Percentiles rank a stretch among this genome's conserved stretches.
Conservation (phyloP, 768 basidiomycete genomes). For the Tephrocybe rancida region DNA sequence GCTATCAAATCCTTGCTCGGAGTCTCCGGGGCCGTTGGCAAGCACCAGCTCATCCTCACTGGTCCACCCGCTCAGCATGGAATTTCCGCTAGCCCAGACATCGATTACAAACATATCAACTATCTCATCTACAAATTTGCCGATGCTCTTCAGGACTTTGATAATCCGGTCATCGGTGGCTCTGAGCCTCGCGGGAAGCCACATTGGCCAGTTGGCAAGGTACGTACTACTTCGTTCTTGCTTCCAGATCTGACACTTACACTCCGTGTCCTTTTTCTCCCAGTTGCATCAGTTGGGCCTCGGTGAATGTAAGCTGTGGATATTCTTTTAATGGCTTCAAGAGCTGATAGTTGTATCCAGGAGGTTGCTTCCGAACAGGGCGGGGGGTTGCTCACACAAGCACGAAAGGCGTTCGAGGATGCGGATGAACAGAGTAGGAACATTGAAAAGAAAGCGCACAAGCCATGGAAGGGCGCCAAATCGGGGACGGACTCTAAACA, state of each 20-base stretch:
- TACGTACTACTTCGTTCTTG: not conserved
- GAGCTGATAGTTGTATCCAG: not conserved
- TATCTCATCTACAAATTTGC: constrained; percentile 6
- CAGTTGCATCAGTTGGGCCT: not conserved
- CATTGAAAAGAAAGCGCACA: too few species aligned
- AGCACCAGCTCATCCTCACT: constrained; percentile 2
- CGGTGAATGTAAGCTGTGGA: not conserved
- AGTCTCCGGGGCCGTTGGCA: constrained; percentile 5
- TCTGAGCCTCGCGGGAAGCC: not conserved
- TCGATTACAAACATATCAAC: not conserved
- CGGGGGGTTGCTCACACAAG: too few species aligned
- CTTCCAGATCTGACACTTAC: not conserved
- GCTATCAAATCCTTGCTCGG: constrained; percentile 5
- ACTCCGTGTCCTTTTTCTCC: not conserved
- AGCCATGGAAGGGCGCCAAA: not conserved
- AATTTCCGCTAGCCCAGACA: not conserved
- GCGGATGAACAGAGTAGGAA: too few species aligned
- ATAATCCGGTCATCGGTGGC: not conserved
- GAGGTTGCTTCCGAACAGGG: too few species aligned
- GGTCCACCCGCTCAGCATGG: constrained; percentile 6
- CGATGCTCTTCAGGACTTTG: constrained; percentile 3
- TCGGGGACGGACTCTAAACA: not conserved
- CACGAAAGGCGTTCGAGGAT: too few species aligned
- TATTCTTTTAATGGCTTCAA: not conserved
- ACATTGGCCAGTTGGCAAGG: constrained; percentile 5